Evolutionary conservation across 495 filamentous ascomycete species (phyloP).

Genomic region (Trichoderma asperelloides): DNA sequence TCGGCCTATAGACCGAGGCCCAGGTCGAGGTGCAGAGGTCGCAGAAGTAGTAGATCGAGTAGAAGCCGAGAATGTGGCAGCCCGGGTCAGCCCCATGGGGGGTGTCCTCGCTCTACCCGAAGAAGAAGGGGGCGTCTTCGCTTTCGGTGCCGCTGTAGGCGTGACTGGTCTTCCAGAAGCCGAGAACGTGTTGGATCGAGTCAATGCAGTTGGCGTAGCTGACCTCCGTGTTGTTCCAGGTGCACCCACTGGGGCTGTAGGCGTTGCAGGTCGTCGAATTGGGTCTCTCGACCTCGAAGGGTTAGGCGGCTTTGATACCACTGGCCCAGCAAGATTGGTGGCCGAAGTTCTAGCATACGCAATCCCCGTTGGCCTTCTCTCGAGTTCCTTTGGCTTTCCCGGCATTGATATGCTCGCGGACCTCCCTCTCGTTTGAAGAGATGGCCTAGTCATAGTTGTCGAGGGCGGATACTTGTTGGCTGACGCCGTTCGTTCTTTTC

Average conservation of each 20-base stretch:
- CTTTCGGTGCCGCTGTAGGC: background rate
- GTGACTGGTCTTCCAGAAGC: background rate
- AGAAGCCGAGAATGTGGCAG: background rate
- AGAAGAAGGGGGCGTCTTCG: background rate
- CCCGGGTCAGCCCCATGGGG: background rate
- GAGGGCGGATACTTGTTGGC: conserved; percentile 10
- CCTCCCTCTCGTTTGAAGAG: conserved; percentile 7
- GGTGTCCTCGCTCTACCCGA: background rate
- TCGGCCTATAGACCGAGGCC: background rate
- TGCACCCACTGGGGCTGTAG: background rate
- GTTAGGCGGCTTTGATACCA: conserved; percentile 25
- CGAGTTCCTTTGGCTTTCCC: conserved; percentile 15
- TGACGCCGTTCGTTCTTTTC: background rate
- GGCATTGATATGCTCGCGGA: conserved; percentile 14
- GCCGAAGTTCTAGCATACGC: conserved; percentile 20
- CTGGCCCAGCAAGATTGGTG: conserved; percentile 27
- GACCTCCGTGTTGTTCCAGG: background rate
- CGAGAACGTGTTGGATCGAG: background rate
- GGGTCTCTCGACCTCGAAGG: conserved; percentile 12
- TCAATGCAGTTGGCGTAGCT: background rate
- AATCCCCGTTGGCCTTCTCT: conserved; percentile 13
- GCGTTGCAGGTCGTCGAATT: conserved; percentile 9
- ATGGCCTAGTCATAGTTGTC: conserved; percentile 1
- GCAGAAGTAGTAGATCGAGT: background rate
- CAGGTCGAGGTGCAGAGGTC: background rate